Conservation (phyloP, 306 rosid species). For the Acacia acuminata region DNA sequence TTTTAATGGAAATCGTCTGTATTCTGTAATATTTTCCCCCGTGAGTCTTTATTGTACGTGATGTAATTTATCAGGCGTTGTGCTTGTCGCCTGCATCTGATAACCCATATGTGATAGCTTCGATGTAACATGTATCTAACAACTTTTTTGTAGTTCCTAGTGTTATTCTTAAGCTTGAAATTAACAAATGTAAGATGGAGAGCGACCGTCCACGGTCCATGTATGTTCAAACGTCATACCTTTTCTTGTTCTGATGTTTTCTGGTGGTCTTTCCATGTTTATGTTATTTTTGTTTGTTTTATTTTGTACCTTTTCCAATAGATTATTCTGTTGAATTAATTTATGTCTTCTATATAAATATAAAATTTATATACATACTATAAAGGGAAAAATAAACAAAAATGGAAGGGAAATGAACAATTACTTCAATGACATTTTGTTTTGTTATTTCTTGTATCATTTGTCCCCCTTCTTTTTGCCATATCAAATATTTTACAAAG, state of each 20-base stretch:
- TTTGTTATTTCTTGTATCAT: not conserved
- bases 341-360: not conserved
- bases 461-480: not conserved
- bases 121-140: not conserved
- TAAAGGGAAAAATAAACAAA: not conserved
- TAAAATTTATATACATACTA: not conserved
- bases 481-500: not conserved
- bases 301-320: not conserved
- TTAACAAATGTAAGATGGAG: not conserved
- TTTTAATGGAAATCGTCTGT: not conserved
- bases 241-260: no score
- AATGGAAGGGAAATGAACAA: not conserved
- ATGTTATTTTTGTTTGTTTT: not conserved
- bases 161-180: not conserved
- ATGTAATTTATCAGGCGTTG: no score
- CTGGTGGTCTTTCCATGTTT: no score
- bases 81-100: not conserved
- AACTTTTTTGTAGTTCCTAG: not conserved
- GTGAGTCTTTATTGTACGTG: not conserved
- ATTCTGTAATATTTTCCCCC: not conserved
- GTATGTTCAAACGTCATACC: not conserved
- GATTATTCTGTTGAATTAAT: not conserved
- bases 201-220: not conserved
- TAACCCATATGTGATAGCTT: not conserved
- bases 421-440: not conserved